A percentile compares a stretch with the other conserved stretches of the same genome.
Evolutionary conservation across 148 eudicot genomes (phyloP).

Genomic region (Nyssa sinensis): DNA sequence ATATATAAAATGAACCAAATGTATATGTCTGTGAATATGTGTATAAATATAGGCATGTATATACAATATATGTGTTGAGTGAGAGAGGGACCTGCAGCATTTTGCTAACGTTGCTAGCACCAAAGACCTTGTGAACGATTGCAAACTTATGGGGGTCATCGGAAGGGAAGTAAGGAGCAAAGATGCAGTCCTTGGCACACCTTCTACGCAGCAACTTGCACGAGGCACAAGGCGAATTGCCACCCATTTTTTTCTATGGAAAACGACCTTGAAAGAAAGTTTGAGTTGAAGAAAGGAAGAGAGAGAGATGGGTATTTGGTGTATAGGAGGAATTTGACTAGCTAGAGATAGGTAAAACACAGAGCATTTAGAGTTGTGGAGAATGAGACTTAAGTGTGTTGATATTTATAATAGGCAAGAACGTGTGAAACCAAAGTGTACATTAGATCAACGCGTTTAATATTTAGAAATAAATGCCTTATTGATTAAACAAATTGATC

Average conservation of each 20-base stretch:
- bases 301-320: not conserved
- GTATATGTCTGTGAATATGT: too few species aligned
- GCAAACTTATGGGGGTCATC: conserved; percentile 24
- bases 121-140: conserved; percentile 30
- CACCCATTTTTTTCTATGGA: not conserved
- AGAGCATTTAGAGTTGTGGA: too few species aligned
- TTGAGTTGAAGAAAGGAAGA: not conserved
- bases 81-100: conserved; percentile 28
- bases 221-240: conserved; percentile 28
- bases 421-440: too few species aligned
- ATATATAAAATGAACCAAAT: too few species aligned
- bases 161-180: conserved; percentile 32
- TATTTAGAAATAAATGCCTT: too few species aligned
- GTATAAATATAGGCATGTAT: too few species aligned
- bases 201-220: conserved; percentile 31
- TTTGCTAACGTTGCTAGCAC: conserved; percentile 29
- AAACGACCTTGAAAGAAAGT: too few species aligned
- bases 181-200: conserved; percentile 26
- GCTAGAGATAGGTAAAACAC: not conserved
- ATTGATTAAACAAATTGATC: too few species aligned
- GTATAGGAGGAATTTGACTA: not conserved
- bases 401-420: too few species aligned
- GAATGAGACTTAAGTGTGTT: too few species aligned
- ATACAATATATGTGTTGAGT: too few species aligned
- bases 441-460: too few species aligned